These are phyloP conservation scores for Blastomyces parvus DNA, from an alignment of 2,329 filamentous ascomycete species.

Conservation along the genomic window DNA sequence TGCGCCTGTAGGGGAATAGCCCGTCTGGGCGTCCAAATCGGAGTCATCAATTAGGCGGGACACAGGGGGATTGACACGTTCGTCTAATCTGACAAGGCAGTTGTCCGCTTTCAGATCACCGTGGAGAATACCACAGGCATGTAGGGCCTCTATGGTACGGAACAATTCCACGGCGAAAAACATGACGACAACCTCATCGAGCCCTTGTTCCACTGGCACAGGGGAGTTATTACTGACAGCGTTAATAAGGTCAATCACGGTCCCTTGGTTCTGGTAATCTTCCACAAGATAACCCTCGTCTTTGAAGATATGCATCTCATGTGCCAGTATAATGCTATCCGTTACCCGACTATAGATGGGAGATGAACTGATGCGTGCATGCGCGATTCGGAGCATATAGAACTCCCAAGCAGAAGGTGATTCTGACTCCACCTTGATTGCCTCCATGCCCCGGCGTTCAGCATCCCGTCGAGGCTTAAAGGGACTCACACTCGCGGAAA, in stretches of 20 bases:
- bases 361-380: conserved; percentile 56
- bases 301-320: conserved; percentile 84
- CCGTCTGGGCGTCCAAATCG: conserved; percentile 27
- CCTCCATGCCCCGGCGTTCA: conserved; percentile 57
- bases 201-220: conserved; percentile 48
- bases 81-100: conserved; percentile 77
- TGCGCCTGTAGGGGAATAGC: conserved; percentile 64
- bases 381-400: conserved; percentile 79
- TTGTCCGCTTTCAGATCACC: conserved; percentile 96
- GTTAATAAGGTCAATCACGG: conserved; percentile 90
- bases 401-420: conserved; percentile 91
- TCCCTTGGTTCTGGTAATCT: conserved; percentile 80
- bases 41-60: conserved; percentile 25
- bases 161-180: conserved; percentile 90
- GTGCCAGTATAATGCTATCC: conserved; percentile 69
- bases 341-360: conserved; percentile 56
- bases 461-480: conserved; percentile 18
- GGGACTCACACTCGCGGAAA: conserved; percentile 38
- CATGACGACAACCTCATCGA: conserved; percentile 90
- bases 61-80: conserved; percentile 29
- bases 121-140: conserved; percentile 69
- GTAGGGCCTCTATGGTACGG: conserved; percentile 78
- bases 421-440: conserved; percentile 80
- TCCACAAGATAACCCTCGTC: conserved; percentile 86
- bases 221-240: conserved; percentile 50